Base-by-base conservation (phyloP, 2,329 filamentous ascomycete genomes). In the Claviceps pazoutovae region DNA sequence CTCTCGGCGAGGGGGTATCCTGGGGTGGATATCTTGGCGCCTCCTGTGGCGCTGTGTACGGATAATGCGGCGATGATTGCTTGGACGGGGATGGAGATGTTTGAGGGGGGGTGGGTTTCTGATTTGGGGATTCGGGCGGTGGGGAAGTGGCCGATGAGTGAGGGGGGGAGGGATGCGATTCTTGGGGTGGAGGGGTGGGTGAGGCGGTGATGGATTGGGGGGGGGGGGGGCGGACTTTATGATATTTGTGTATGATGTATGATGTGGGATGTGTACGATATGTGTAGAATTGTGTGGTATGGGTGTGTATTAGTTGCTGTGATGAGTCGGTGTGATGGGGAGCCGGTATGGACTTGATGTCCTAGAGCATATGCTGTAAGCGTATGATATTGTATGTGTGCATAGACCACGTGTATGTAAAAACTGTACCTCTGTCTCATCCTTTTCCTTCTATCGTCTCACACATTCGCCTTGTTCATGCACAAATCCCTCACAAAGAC, bases 31-130 rank as follows among this genome's bases (percentile, higher is more conserved):
- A 66, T 96, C 7, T 68, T 83, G 34, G 86, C 84, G 51, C 91
- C 93, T n/a, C 89, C 89, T 2, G 67, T 79, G 9, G 72, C 74
- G 43, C 74, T 91, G 50, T 97, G 93, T 63, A 96, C 88, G 0
- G 93, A 98, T 62, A 97, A 98, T 66, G 93, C 93, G 13, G 88
- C 89, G 47, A 98, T 98, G 93, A 90, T 97, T 64, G 91, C 85
- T 1, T 97, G 93, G 91, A 75, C 90, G 1, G 93, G 85, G 0
- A 76, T 90, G 57, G 90, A 97, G 68, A 96, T 98, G 90, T 96
- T 79, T 62, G 77, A 86, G 65, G 80, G 78, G 1, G 90, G 91
- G 0, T 90, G 80, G 74, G 68, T 72, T 53, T 83, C 80, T 8
- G 75, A 78, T 19, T 61, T 90, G 52, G 73, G 71, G 23, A 75